Evolutionary conservation across 352 stramenopile species (phyloP), one percentile per base, ranked within the genome.

Genomic region (Phytophthora meadii): DNA sequence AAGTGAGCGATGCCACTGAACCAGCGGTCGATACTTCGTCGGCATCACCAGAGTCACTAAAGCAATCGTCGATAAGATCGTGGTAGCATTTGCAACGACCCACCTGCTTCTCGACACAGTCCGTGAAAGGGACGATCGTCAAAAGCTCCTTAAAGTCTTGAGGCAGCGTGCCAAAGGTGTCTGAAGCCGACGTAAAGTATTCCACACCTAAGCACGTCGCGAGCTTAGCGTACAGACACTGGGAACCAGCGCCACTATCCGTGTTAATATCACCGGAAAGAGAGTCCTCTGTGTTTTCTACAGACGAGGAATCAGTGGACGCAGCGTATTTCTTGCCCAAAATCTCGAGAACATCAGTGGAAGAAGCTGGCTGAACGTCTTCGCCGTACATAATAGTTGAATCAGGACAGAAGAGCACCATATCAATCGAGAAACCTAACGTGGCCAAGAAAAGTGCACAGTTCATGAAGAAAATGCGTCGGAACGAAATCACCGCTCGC

Each of bases 381-480:
- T 65, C 39, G 7, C 82, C 82, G 55, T 95, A 94, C 74, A 95
- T 84, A 54, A 93, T 90, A 8, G 83, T 61, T 11, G 85, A 84
- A 47, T 93, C 81, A 5, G 87, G 87, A 30, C 87, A 95, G 36
- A 76, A 88, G 36, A 94, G 65, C 34, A 90, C 80, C 17, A 95
- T 76, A 55, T 95, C 88, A 44, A 95, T 58, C 28, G 85, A 77
- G 52, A 93, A 79, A 0, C 83, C 87, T 8, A 94, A 48, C 1
- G 79, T 77, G 2, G 85, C 80, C 17, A 90, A 49, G 32, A 95
- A 94, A 48, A 95, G 54, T 27, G 83, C 76, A 42, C 70, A 88
- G 61, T 94, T 93, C 72, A 88, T 91, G 24, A 93, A 79, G 55
- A 95, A 94, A 50, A 95, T 92, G 48, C 84, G 87, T 9, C 85